Evolutionary conservation across 1,139 yeast genomes (phyloP).

Genomic region (Nadsonia commutata): DNA sequence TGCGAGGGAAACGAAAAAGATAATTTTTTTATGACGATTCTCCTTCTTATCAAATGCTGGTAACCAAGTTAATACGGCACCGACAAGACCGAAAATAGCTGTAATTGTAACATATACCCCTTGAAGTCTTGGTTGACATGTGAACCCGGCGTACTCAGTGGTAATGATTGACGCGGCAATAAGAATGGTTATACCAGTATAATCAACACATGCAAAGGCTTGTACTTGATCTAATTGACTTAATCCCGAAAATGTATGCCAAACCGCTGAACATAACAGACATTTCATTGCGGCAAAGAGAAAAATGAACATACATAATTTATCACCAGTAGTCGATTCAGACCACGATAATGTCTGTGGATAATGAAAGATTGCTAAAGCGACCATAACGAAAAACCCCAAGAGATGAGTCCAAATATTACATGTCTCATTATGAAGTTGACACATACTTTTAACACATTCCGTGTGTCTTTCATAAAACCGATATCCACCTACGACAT

Average conservation of each 20-base stretch:
- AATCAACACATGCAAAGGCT: slow-evolving; percentile 84
- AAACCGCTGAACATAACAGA: slow-evolving; percentile 57
- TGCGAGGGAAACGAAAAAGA: slow-evolving; percentile 73
- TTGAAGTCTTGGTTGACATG: slow-evolving; percentile 39
- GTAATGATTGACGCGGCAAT: slow-evolving; percentile 85
- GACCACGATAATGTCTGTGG: slow-evolving; percentile 35
- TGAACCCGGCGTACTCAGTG: slow-evolving; percentile 69
- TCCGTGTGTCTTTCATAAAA: slow-evolving; percentile 52
- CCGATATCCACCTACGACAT: slow-evolving; percentile 70
- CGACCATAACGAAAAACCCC: slow-evolving; percentile 48
- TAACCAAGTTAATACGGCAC: slow-evolving; percentile 77
- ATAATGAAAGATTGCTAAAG: slow-evolving; percentile 42
- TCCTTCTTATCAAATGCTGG: slow-evolving; percentile 82
- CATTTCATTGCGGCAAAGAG: slow-evolving; percentile 64
- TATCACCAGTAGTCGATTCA: slow-evolving; percentile 33
- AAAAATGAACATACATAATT: slow-evolving; percentile 45
- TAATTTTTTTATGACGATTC: slow-evolving; percentile 61
- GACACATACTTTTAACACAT: slow-evolving; percentile 42
- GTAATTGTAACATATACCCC: slow-evolving; percentile 45
- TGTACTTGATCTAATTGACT: slow-evolving; percentile 49
- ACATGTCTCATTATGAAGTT: slow-evolving; percentile 76
- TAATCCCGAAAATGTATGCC: slow-evolving; percentile 89
- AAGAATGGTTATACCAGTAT: slow-evolving; percentile 81
- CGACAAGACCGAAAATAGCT: slow-evolving; percentile 49
- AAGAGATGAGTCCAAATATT: slow-evolving; percentile 87